These are phyloP conservation scores for Macrolepiota fuliginosa DNA, from an alignment of 768 basidiomycete genomes.

Conservation along the genomic window DNA sequence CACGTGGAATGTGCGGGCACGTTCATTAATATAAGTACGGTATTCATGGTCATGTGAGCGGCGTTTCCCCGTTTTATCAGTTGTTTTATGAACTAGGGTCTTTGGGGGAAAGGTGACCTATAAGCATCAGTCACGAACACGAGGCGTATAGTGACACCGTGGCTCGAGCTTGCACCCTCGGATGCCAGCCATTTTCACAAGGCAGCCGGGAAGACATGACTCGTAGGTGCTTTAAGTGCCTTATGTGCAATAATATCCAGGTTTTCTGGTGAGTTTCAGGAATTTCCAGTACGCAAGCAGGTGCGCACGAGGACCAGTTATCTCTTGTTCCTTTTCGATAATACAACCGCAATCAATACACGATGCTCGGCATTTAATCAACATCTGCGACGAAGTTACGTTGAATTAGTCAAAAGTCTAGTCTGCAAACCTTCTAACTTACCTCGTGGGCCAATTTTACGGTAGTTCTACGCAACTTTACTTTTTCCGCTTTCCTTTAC, in stretches of 20 bases:
- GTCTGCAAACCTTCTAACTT: background rate
- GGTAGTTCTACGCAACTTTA: slow-evolving; percentile 24
- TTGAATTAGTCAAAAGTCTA: slow-evolving; percentile 1
- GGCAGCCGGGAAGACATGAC: background rate
- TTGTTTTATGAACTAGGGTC: slow-evolving; percentile 1
- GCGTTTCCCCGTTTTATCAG: slow-evolving; percentile 1
- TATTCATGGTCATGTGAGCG: slow-evolving; percentile 16
- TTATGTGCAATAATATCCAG: background rate
- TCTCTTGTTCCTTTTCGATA: slow-evolving; percentile 12
- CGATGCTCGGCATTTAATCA: slow-evolving; percentile 12
- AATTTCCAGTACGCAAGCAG: slow-evolving; percentile 7
- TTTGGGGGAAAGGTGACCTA: background rate
- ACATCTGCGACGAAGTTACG: slow-evolving; percentile 7
- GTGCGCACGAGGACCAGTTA: slow-evolving; percentile 15
- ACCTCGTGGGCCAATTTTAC: slow-evolving; percentile 10
- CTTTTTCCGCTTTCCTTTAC: slow-evolving; percentile 71
- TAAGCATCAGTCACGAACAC: background rate
- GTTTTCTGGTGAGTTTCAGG: background rate
- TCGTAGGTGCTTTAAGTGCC: background rate
- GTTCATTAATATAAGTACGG: slow-evolving; percentile 20
- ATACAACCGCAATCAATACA: slow-evolving; percentile 17
- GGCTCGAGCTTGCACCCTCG: background rate
- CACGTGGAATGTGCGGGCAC: background rate
- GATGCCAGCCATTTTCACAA: background rate
- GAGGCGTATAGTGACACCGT: background rate